Conservation (phyloP, 345 rosid species). For the Pistacia vera region DNA sequence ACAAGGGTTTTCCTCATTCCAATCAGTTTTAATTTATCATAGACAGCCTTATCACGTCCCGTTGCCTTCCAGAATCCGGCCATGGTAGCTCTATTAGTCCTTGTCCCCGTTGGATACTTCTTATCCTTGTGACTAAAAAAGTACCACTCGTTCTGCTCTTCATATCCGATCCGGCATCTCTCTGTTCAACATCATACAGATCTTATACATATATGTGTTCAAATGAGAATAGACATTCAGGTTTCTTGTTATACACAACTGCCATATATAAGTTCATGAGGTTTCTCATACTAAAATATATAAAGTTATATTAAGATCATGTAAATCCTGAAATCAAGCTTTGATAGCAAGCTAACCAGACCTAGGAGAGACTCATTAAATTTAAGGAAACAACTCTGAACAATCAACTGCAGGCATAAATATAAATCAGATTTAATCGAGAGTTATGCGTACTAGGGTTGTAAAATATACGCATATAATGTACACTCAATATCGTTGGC, state of each 20-base stretch:
- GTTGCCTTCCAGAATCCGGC: constrained; percentile 99
- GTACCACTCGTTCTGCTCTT: constrained; percentile 96
- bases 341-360: background rate
- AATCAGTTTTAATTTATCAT: constrained; percentile 78
- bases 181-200: constrained; percentile 45
- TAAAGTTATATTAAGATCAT: no score
- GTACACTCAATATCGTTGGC: background rate
- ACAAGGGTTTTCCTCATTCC: constrained; percentile 99
- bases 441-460: background rate
- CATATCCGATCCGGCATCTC: constrained; percentile 86
- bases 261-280: background rate
- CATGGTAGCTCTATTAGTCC: constrained; percentile 97
- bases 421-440: background rate
- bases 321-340: background rate
- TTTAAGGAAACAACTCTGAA: background rate
- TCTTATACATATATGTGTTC: constrained; percentile 7
- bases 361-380: background rate
- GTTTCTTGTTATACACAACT: background rate
- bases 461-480: background rate
- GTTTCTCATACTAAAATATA: no score
- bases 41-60: constrained; percentile 92
- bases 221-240: background rate
- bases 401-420: background rate
- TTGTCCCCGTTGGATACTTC: constrained; percentile 97
- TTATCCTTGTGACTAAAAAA: constrained; percentile 99